Base-by-base conservation (phyloP, 768 basidiomycete genomes). In the Mycena alexandri region DNA sequence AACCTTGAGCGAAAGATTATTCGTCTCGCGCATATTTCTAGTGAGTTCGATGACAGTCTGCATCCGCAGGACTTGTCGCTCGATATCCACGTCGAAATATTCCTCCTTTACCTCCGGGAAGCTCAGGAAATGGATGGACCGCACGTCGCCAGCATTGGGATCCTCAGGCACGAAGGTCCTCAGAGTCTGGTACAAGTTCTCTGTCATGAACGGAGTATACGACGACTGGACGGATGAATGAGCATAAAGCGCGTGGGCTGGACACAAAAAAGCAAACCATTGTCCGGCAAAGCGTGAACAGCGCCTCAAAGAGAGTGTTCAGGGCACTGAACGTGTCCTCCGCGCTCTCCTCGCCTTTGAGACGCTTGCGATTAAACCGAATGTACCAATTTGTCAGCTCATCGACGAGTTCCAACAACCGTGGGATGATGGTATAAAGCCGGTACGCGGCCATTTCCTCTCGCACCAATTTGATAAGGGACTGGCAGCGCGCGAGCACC, bases 341-440 rank as follows among this genome's bases (percentile, higher is more conserved):
- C 62, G 86, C 84, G 3, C 97, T 93, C 73, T 95, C 92, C 78
- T 97, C 94, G 50, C 98, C 98, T 85, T 99, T 99, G 67, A 99
- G 83, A 17, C 98, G 88, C 71, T 91, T 92, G 48, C 98, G 90
- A 80, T 99, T 99, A 84, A 99, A 99, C 53, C 98, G 95, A 76
- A 99, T 99, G 80, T 99, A 99, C 96, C 96, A 98, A 77, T 99
- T 99, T 22, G 98, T 99, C 65, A 99, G 85, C 78, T 99, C 98
- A 71, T 97, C 95, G 34, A 99, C 87, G 64, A 99, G 90, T 70
- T 93, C 92, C 65, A 99, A 84, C 46, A 98, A 84, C 38, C 95
- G 89, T n/a, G 96, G 96, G 69, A 98, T 95, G 82, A 99, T 93
- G 70, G 95, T 99, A 81, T 99, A 99, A 16, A 99, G 87, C 70